phyloP scores from a whole-genome alignment of 805 yeast species.

The Yarrowia sp. region DNA sequence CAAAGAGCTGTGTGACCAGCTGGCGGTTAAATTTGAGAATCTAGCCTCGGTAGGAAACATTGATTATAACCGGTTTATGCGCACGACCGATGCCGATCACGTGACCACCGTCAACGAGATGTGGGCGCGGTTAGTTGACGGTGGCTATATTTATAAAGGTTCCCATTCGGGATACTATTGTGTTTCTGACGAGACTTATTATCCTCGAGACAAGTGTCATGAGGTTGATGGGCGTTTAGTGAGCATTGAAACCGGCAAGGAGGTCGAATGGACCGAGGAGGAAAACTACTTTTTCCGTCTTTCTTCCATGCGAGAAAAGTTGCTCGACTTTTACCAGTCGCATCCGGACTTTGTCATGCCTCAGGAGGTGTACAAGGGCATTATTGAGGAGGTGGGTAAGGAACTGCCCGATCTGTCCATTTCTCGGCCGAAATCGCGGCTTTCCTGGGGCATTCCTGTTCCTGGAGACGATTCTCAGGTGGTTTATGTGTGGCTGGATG shows the following conservation, averaged over 20 bases:
- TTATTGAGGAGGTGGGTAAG: conserved; percentile 62
- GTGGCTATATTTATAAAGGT: conserved; percentile 80
- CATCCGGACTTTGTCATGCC: conserved; percentile 76
- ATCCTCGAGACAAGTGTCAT: conserved; percentile 55
- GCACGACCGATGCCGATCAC: conserved; percentile 92
- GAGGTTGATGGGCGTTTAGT: conserved; percentile 48
- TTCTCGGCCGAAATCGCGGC: conserved; percentile 79
- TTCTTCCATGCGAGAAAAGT: conserved; percentile 61
- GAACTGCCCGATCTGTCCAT: conserved; percentile 76
- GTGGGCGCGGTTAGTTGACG: conserved; percentile 68
- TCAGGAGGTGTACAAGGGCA: conserved; percentile 57
- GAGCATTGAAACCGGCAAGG: conserved; percentile 72
- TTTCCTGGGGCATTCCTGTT: conserved; percentile 89
- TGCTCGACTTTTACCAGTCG: conserved; percentile 58
- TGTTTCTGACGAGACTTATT: conserved; percentile 91
- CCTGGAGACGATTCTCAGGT: conserved; percentile 80
- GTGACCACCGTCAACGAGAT: conserved; percentile 64
- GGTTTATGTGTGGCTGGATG: conserved; percentile 97
- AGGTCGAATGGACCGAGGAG: conserved; percentile 78
- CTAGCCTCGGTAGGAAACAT: conserved; percentile 68
- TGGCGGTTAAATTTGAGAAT: conserved; percentile 66
- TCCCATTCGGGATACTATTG: conserved; percentile 94
- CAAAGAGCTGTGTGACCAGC: conserved; percentile 71
- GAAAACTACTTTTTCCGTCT: conserved; percentile 86
- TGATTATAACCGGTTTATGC: conserved; percentile 74